Evolutionary conservation across 345 rosid genomes (phyloP).

Genomic region (Eucalyptus melliodora): DNA sequence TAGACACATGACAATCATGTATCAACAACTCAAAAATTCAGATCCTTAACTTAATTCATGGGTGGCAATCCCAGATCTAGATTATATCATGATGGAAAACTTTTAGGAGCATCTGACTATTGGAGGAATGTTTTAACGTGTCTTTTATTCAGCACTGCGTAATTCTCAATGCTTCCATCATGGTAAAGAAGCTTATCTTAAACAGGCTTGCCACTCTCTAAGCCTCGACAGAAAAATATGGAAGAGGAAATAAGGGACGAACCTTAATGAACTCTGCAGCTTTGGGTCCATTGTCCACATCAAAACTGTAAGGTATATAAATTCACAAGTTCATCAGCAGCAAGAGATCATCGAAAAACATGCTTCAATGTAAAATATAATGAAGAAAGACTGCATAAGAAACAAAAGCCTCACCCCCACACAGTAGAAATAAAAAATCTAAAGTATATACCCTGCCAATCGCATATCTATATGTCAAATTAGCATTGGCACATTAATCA

Average conservation of each 20-base stretch:
- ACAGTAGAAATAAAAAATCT: not conserved
- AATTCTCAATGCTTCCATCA: not conserved
- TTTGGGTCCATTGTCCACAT: slow-evolving; percentile 81
- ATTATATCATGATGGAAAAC: not conserved
- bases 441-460: not conserved
- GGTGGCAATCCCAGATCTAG: not conserved
- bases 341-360: not conserved
- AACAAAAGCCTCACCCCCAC: not conserved
- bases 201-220: not conserved
- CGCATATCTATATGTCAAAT: not conserved
- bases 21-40: not conserved
- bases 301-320: slow-evolving; percentile 47
- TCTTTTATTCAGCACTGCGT: not conserved
- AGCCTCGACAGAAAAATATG: not conserved
- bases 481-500: not conserved
- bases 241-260: slow-evolving; percentile 4
- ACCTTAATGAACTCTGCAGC: slow-evolving; percentile 95
- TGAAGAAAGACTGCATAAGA: not conserved
- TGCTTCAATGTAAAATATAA: not conserved
- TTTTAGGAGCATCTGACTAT: not conserved
- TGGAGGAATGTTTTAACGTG: not conserved
- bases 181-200: not conserved
- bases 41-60: not conserved
- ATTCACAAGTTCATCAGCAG: not conserved
- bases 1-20: not conserved